Base-by-base conservation (phyloP, 768 basidiomycete species). In the Lactifluus volemus region DNA sequence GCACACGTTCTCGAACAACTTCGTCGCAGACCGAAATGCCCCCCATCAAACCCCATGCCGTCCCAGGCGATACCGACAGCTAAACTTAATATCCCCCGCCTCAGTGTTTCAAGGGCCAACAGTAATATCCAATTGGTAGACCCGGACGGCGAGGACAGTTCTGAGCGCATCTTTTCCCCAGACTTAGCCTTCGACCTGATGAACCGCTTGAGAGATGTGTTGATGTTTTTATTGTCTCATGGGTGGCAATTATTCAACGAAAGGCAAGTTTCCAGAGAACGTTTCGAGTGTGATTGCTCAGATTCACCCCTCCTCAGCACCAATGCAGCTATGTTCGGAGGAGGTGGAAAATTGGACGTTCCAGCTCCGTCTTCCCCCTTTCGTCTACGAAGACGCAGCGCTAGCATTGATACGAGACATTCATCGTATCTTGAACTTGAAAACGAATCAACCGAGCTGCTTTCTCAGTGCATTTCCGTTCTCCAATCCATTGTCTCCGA, bases 401-500 rank as follows among this genome's bases (percentile, higher is more conserved):
- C 53, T 17, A 60, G 52, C 73, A 50, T 74, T 77, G 41, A 76
- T 73, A 36, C 78, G 78, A 45, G 79, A 9, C 85, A 83, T n/a
- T 72, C 76, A 12, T 84, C 83, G 2, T 78, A 78, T 9, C 68
- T 63, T 15, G 68, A 64, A 55, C 68, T 63, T 15, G 68, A 64
- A 55, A 68, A 49, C 30, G 74, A 74, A 51, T 74, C 79, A 19
- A 78, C 84, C 7, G 78, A 83, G 55, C 74, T 88, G 15, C 75
- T 87, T 38, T 75, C 80, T 2, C 74, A 80, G 57, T 88, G 85
- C 69, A 79, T 86, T 12, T 79, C 77, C 30, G 71, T 83, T 39
- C 77, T 86, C 38, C 77, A 77, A n/a, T 88, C 84, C 1, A 73
- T 92, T 21, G 75, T 91, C 17, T 71, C 75, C 5, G 84, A 87